A percentile compares a stretch with the other conserved stretches of the same genome.
Conservation (phyloP, 2,329 filamentous ascomycete species). For the Colletotrichum noveboracense region DNA sequence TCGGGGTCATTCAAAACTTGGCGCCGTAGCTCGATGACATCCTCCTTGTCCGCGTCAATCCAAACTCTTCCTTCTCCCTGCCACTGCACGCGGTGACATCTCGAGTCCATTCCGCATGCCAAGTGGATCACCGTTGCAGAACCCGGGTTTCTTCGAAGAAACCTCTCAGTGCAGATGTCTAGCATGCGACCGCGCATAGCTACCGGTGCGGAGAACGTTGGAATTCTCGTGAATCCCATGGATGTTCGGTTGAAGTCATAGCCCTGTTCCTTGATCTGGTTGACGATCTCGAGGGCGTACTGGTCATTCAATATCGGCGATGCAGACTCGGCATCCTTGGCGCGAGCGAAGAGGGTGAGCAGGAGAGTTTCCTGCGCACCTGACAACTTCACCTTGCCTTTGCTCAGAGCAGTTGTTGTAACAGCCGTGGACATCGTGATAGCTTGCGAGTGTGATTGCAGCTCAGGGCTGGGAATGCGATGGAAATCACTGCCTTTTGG, state of each 20-base stretch:
- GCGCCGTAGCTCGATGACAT: constrained; percentile 35
- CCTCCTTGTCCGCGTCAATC: constrained; percentile 39
- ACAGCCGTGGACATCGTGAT: background rate
- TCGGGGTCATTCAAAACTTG: constrained; percentile 26
- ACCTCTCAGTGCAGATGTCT: constrained; percentile 29
- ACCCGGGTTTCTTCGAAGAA: constrained; percentile 26
- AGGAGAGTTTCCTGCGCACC: constrained; percentile 23
- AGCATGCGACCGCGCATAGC: constrained; percentile 14
- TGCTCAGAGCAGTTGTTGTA: background rate
- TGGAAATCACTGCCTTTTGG: background rate
- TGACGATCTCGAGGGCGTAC: constrained; percentile 10
- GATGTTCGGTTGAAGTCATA: constrained; percentile 11
- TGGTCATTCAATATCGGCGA: constrained; percentile 20
- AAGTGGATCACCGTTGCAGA: constrained; percentile 33
- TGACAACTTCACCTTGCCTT: constrained; percentile 7
- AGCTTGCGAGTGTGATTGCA: background rate
- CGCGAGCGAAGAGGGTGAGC: constrained; percentile 18
- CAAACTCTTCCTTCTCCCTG: constrained; percentile 28
- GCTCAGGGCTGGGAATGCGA: accelerated
- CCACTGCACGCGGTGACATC: constrained; percentile 26
- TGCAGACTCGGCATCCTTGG: constrained; percentile 10
- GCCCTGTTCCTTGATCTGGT: background rate
- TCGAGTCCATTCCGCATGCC: constrained; percentile 35
- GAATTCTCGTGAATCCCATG: background rate
- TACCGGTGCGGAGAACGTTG: background rate